Base-by-base conservation (phyloP, 2,329 filamentous ascomycete genomes). In the Exophiala alcalophila region DNA sequence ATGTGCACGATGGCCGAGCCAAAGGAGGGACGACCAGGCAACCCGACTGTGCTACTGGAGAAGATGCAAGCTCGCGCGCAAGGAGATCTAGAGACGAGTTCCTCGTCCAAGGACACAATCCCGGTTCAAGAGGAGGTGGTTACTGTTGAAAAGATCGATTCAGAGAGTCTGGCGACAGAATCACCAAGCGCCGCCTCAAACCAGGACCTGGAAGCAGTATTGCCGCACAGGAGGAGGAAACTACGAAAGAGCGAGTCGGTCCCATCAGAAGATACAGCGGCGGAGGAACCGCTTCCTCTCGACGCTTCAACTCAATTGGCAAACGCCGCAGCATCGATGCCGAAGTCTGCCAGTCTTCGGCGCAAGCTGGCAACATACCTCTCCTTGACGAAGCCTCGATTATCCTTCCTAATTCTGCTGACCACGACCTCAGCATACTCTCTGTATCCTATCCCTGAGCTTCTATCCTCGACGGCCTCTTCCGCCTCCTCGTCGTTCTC, bases 371-470 rank as follows among this genome's bases (percentile, higher is more conserved):
- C 89, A 15, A 82, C 87, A 20, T 88, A 88, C 58, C 82, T 98
- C 51, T 86, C 92, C 18, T 81, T 98, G 54, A 85, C 90, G n/a
- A 98, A 98, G 64, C 92, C 92, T 3, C 88, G 91, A 39, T 80
- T 98, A 34, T 91, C 88, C 5, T 84, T 94, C 57, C 81, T 98
- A 32, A 84, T 98, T 49, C 84, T 95, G 21, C 81, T 98, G 33
- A 88, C 88, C 0, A 87, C 91, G 19, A 95, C 92, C 64, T 85
- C 86, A 2, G 80, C 91, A 3, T 98, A 97, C 65, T 87, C 88
- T 11, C 74, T 98, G 42, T 98, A 96, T 63, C 92, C 92, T 0
- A 86, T 95, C 2, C 90, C 91, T 2, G 83, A 87, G 40, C 81
- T 97, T 51, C 80, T 98, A 38, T 78, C 79, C 27, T 80, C 85